Evolutionary conservation across 306 rosid genomes (phyloP).

Genomic region (Erythrophleum fordii): DNA sequence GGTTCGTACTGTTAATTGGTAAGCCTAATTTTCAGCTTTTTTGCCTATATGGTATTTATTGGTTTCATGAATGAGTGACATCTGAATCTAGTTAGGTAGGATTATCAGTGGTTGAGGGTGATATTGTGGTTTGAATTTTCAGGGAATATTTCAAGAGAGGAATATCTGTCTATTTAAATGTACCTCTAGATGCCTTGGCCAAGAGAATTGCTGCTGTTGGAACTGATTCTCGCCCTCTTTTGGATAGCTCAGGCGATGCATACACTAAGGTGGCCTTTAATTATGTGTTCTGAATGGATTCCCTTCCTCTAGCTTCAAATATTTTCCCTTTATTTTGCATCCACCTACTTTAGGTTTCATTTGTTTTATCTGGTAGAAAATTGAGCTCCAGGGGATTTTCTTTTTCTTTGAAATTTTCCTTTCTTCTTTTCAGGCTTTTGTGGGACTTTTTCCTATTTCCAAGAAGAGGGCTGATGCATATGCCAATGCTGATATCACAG

Average conservation of each 20-base stretch:
- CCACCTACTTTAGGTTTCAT: not conserved
- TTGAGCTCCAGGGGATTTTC: not conserved
- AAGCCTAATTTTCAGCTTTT: not conserved
- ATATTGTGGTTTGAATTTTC: not conserved
- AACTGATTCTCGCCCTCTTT: conserved; percentile 35
- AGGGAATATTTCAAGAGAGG: conserved; percentile 40
- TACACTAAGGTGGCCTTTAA: conserved; percentile 23
- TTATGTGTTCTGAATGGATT: not conserved
- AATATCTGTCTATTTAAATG: conserved; percentile 33
- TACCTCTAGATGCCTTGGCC: conserved; percentile 43
- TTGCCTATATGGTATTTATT: not conserved
- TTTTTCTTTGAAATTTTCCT: not conserved
- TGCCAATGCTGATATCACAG: conserved; percentile 25
- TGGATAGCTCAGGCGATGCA: conserved; percentile 35
- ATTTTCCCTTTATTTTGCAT: not conserved
- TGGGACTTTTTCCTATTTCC: conserved; percentile 25
- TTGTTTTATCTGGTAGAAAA: not conserved
- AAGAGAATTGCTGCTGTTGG: conserved; percentile 38
- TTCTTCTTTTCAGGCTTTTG: conserved; percentile 31
- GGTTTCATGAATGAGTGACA: not conserved
- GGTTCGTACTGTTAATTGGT: conserved; percentile 36
- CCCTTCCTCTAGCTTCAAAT: not conserved
- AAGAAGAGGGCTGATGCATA: conserved; percentile 28
- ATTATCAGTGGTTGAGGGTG: not conserved
- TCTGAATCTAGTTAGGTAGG: not conserved